These are phyloP conservation scores for Clavispora vitiphila DNA, from an alignment of 805 yeast species.

Conservation along the genomic window DNA sequence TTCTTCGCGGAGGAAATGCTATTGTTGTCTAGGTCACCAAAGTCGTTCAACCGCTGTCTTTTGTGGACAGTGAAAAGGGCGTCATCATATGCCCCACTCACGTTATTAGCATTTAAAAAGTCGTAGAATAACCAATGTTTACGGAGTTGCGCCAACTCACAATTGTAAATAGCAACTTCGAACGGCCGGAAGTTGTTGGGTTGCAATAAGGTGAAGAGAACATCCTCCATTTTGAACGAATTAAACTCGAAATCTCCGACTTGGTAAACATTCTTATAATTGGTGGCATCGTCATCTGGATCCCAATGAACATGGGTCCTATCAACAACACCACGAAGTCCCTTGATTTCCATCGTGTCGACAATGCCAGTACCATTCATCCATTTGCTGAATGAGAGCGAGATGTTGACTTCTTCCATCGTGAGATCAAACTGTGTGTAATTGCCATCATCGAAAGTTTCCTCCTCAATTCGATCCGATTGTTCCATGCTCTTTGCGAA, in stretches of 20 bases:
- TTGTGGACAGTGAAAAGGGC: conserved; percentile 89
- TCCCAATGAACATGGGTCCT: conserved; percentile 83
- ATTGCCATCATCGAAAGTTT: conserved; percentile 73
- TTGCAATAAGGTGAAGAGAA: conserved; percentile 73
- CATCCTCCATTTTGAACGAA: conserved; percentile 77
- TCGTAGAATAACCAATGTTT: conserved; percentile 95
- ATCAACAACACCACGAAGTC: conserved; percentile 89
- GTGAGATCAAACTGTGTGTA: conserved; percentile 94
- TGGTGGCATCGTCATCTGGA: conserved; percentile 75
- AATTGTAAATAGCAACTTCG: conserved; percentile 80
- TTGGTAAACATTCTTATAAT: conserved; percentile 63
- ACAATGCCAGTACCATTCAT: conserved; percentile 84
- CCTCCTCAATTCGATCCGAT: conserved; percentile 21
- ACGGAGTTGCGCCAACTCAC: conserved; percentile 73
- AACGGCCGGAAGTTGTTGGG: conserved; percentile 81
- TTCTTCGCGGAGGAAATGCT: conserved; percentile 10
- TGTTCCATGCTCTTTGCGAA: conserved; percentile 45
- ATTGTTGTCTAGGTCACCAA: conserved; percentile 15
- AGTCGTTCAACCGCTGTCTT: conserved; percentile 55
- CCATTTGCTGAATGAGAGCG: conserved; percentile 82
- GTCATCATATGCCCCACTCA: conserved; percentile 90
- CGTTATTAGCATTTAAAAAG: conserved; percentile 71
- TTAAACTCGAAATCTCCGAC: conserved; percentile 95
- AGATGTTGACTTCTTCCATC: conserved; percentile 76
- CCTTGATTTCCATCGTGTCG: conserved; percentile 69